A percentile compares a stretch with the other conserved stretches of the same genome.
phyloP scores from a whole-genome alignment of 73 alveolate species.

The Paramecium tetraurelia region DNA sequence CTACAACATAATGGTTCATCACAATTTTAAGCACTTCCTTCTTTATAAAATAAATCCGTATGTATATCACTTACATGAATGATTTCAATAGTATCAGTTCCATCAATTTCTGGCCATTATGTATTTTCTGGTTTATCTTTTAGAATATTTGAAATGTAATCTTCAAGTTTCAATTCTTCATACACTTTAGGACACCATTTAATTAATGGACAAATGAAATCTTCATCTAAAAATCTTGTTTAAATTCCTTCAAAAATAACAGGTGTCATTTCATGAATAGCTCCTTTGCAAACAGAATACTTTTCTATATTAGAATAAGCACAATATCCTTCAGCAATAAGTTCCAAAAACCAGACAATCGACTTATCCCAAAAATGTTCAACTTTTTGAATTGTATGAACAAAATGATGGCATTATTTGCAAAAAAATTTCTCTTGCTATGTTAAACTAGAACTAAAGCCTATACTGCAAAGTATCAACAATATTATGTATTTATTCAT shows the following conservation, averaged over 20 bases:
- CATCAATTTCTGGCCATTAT: slow-evolving; percentile 26
- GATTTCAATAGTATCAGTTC: slow-evolving; percentile 64
- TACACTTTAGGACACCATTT: slow-evolving; percentile 55
- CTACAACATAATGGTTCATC: slow-evolving; percentile 75
- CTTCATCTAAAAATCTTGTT: slow-evolving; percentile 53
- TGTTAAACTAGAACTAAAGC: neutral
- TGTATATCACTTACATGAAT: slow-evolving; percentile 83
- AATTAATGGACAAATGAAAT: slow-evolving; percentile 49
- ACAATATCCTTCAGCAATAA: slow-evolving; percentile 37
- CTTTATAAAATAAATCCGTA: slow-evolving; percentile 73
- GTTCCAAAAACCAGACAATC: slow-evolving; percentile 26
- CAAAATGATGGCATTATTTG: slow-evolving; percentile 1
- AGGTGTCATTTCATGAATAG: slow-evolving; percentile 58
- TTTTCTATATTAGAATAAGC: neutral
- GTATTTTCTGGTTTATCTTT: slow-evolving; percentile 26
- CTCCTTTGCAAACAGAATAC: slow-evolving; percentile 46
- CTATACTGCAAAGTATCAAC: neutral
- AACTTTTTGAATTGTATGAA: neutral
- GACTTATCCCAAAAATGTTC: neutral
- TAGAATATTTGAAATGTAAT: neutral
- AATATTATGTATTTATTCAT: neutral
- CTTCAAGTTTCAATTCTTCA: slow-evolving; percentile 36
- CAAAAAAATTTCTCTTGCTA: neutral
- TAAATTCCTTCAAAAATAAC: slow-evolving; percentile 11
- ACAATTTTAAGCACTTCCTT: slow-evolving; percentile 71